Conservation (phyloP, 2,329 filamentous ascomycete species). For the Sporothrix pseudoabietina region DNA sequence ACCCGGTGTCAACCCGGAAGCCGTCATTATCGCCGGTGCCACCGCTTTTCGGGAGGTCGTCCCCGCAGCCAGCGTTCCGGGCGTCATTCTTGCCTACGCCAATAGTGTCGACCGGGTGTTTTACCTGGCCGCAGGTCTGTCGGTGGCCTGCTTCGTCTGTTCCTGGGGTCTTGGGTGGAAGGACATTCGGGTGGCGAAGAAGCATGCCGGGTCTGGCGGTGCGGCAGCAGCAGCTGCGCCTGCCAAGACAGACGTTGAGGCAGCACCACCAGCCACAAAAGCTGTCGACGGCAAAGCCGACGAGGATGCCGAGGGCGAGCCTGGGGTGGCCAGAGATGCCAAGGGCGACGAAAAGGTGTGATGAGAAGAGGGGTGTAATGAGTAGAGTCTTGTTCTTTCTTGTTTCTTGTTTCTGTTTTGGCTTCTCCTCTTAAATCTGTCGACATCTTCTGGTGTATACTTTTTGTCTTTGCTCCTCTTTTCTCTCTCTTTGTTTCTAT, state of each 20-base stretch:
- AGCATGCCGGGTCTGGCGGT: neutral
- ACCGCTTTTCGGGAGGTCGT: constrained; percentile 40
- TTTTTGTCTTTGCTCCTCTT: neutral
- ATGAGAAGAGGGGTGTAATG: neutral
- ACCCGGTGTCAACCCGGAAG: neutral
- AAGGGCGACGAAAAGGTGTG: constrained; percentile 1
- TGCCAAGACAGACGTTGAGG: neutral
- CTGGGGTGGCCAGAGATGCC: neutral
- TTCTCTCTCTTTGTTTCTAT: neutral
- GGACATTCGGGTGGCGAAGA: constrained; percentile 2
- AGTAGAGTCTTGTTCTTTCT: too few relatives aligned
- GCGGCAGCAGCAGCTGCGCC: neutral
- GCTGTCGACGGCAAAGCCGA: neutral
- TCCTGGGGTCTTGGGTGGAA: neutral
- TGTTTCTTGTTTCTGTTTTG: neutral
- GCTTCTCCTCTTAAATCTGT: neutral
- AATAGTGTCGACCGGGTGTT: constrained; percentile 44
- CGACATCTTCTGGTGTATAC: neutral
- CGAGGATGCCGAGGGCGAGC: neutral
- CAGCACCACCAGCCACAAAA: neutral
- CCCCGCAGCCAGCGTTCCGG: constrained; percentile 37
- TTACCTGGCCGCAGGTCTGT: constrained; percentile 43
- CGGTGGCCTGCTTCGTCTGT: neutral
- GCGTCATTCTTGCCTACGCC: constrained; percentile 44
- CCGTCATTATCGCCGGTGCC: constrained; percentile 7